Evolutionary conservation across 73 alveolate species (phyloP).

Genomic region (Tetrahymena elliotti): DNA sequence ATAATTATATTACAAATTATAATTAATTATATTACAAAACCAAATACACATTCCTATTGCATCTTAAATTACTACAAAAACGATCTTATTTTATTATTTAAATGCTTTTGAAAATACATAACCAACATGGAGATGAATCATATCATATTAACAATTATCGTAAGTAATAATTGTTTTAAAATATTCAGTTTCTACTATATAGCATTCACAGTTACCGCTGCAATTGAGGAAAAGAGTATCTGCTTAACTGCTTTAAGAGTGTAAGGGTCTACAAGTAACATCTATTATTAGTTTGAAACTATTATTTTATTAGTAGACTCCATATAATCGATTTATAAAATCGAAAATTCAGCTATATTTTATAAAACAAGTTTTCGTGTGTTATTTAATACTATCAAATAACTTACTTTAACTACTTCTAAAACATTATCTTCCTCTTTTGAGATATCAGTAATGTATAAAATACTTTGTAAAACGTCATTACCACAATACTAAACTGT

Average conservation of each 20-base stretch:
- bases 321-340: too few relatives aligned
- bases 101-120: not conserved
- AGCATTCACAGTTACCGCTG: not conserved
- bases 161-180: too few relatives aligned
- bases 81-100: too few relatives aligned
- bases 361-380: too few relatives aligned
- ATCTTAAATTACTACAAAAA: not conserved
- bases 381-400: too few relatives aligned
- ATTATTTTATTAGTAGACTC: not conserved
- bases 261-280: not conserved
- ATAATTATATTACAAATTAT: too few relatives aligned
- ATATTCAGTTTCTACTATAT: not conserved
- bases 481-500: not conserved
- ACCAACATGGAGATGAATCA: too few relatives aligned
- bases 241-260: not conserved
- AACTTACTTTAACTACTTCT: not conserved
- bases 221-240: not conserved
- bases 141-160: not conserved
- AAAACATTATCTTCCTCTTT: not conserved
- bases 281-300: not conserved
- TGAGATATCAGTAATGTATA: not conserved
- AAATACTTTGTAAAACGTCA: not conserved
- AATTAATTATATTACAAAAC: not conserved
- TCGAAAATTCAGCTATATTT: not conserved
- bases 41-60: not conserved